Evolutionary conservation across 2,329 filamentous ascomycete species (phyloP).

Genomic region (Aspergillus ruber): DNA sequence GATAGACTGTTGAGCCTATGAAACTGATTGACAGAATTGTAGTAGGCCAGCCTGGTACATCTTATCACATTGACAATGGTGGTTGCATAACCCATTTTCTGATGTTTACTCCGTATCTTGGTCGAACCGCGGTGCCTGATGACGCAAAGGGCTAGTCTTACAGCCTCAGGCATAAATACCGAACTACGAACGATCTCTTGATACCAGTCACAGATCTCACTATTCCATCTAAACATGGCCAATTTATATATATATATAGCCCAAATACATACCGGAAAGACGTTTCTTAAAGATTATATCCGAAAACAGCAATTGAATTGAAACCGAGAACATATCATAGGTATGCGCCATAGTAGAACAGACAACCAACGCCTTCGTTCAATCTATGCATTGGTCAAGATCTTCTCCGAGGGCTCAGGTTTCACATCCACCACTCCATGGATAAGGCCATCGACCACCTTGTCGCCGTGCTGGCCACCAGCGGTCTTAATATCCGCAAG

Average conservation of each 20-base stretch:
- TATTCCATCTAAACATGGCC: background rate
- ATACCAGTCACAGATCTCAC: background rate
- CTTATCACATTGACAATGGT: conserved; percentile 2
- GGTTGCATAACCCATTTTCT: conserved; percentile 17
- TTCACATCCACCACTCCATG: conserved; percentile 78
- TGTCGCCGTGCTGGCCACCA: conserved; percentile 69
- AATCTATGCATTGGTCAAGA: conserved; percentile 29
- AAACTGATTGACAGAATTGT: background rate
- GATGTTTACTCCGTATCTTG: background rate
- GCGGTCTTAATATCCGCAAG: conserved; percentile 75
- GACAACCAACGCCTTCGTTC: conserved; percentile 5
- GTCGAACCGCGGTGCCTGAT: background rate
- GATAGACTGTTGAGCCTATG: background rate
- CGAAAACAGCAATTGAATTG: conserved; percentile 1
- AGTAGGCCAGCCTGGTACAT: background rate
- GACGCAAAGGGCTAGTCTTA: background rate
- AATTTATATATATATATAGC: conserved; percentile 2
- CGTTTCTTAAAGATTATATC: no score
- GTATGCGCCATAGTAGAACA: background rate
- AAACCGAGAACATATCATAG: conserved; percentile 8
- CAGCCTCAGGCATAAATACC: conserved; percentile 4
- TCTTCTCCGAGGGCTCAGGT: conserved; percentile 57
- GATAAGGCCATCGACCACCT: conserved; percentile 78
- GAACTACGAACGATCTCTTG: background rate
- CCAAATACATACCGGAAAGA: background rate